These are phyloP conservation scores for Cyclotella cryptica DNA, from an alignment of 108 stramenopile species.

Conservation along the genomic window DNA sequence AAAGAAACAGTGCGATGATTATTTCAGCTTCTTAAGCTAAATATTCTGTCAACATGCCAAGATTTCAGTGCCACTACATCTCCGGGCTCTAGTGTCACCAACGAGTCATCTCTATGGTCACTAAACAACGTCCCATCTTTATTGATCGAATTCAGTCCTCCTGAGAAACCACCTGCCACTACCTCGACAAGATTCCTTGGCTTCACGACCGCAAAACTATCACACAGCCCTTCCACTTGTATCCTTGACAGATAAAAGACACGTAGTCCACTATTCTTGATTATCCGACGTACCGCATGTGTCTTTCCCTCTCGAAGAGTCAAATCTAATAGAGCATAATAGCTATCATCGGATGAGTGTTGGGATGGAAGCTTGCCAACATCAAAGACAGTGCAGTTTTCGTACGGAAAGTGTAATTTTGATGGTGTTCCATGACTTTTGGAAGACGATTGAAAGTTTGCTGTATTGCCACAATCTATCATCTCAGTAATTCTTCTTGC, in stretches of 20 bases:
- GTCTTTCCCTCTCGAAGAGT: constrained; percentile 36
- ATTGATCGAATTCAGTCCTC: neutral
- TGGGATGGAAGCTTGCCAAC: constrained; percentile 36
- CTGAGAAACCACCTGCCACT: constrained; percentile 18
- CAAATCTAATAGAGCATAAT: constrained; percentile 33
- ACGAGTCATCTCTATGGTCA: neutral
- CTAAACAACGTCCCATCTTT: neutral
- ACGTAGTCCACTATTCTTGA: constrained; percentile 34
- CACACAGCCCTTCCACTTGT: constrained; percentile 38
- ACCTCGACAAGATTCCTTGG: constrained; percentile 20
- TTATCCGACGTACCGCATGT: constrained; percentile 40
- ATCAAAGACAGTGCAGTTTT: constrained; percentile 32
- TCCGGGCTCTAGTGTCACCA: constrained; percentile 18
- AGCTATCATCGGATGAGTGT: constrained; percentile 30
- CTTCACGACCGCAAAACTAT: constrained; percentile 3
- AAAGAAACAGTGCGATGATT: no score
- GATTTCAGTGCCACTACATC: constrained; percentile 23
- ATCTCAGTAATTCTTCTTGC: constrained; percentile 14
- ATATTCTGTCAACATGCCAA: constrained; percentile 38
- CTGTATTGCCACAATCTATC: constrained; percentile 27
- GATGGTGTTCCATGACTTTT: constrained; percentile 6
- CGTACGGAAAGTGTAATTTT: constrained; percentile 22
- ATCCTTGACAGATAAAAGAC: constrained; percentile 43
- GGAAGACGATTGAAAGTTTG: neutral
- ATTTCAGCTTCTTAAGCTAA: no score